Conservation (phyloP, 2,329 filamentous ascomycete species). For the Fusarium multiceps region DNA sequence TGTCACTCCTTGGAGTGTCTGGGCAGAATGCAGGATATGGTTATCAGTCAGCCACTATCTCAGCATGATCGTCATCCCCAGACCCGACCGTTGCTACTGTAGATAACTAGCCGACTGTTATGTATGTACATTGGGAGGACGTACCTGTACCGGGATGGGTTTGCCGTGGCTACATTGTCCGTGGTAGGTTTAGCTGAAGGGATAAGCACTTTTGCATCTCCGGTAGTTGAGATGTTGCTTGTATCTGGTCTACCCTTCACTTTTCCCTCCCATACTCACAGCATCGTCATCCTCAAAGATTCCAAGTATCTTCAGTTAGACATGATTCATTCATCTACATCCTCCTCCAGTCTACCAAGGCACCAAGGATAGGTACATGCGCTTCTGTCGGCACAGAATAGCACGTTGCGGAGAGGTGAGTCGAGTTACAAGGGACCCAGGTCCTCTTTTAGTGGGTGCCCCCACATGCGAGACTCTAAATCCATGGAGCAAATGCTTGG, state of each 20-base stretch:
- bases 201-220: conserved; percentile 26
- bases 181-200: conserved; percentile 22
- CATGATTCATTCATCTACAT: neutral
- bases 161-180: conserved; percentile 38
- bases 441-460: conserved; percentile 19
- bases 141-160: conserved; percentile 12
- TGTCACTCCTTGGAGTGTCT: neutral
- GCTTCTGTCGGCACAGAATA: conserved; percentile 15
- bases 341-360: neutral
- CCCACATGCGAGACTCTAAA: conserved; percentile 32
- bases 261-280: neutral
- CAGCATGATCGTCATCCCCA: conserved; percentile 39
- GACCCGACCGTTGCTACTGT: conserved; percentile 24
- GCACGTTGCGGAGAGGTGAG: conserved; percentile 26
- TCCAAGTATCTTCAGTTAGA: neutral
- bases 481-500: conserved; percentile 16
- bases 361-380: conserved; percentile 1
- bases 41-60: conserved; percentile 34
- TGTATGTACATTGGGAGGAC: neutral
- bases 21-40: neutral
- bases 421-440: conserved; percentile 27
- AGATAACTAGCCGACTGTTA: conserved; percentile 40
- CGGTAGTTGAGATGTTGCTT: conserved; percentile 19
- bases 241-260: neutral
- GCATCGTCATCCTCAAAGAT: no score